phyloP scores from a whole-genome alignment of 768 basidiomycete genomes.

The Kwoniella sp. region DNA sequence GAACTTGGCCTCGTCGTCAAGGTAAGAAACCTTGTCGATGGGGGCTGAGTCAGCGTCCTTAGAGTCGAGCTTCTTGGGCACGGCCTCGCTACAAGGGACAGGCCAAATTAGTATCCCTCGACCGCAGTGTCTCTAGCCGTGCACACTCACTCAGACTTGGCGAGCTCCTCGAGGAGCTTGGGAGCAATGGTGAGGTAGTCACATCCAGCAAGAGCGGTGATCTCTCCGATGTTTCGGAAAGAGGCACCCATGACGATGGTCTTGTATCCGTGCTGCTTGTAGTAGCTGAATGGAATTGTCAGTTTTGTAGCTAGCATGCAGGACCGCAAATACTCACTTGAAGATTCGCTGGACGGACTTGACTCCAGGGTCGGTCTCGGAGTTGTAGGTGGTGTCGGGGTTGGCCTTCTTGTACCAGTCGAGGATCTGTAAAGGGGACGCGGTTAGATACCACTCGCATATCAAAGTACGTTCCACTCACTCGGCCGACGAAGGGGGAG shows the following conservation, averaged over 20 bases:
- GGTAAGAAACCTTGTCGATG: constrained; percentile 72
- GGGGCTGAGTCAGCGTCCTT: constrained; percentile 54
- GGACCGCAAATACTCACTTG: constrained; percentile 61
- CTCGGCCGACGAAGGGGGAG: constrained; percentile 97
- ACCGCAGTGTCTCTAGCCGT: constrained; percentile 50
- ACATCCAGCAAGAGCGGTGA: constrained; percentile 88
- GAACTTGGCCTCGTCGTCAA: constrained; percentile 95
- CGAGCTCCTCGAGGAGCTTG: constrained; percentile 83
- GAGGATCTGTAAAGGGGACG: constrained; percentile 63
- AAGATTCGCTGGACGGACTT: constrained; percentile 92
- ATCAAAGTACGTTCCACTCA: constrained; percentile 52
- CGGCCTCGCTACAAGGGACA: constrained; percentile 53
- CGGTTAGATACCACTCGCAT: not conserved
- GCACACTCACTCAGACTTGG: constrained; percentile 51
- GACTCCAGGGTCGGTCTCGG: constrained; percentile 93
- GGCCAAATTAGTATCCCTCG: constrained; percentile 31
- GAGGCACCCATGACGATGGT: constrained; percentile 99
- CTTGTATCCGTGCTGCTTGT: constrained; percentile 97
- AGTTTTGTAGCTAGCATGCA: not conserved
- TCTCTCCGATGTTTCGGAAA: constrained; percentile 95
- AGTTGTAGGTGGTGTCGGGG: constrained; percentile 73
- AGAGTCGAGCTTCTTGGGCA: constrained; percentile 80
- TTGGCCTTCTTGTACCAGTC: constrained; percentile 94
- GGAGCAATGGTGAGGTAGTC: constrained; percentile 98
- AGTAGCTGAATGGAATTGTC: constrained; percentile 51